phyloP scores from a whole-genome alignment of 257 asterid genomes.

The Solanum lycopersicoides region DNA sequence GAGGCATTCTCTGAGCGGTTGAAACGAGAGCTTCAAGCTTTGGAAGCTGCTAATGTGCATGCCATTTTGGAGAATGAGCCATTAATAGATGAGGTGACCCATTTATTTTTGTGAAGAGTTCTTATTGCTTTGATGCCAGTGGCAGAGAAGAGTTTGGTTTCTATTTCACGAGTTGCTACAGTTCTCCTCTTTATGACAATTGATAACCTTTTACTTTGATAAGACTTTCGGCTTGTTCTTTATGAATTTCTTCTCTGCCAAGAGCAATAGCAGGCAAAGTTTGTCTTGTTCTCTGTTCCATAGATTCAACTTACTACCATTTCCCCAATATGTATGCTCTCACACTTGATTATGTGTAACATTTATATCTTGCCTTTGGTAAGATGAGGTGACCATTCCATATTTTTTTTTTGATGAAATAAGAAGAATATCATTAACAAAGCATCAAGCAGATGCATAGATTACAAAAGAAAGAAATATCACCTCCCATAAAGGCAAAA shows the following conservation, averaged over 20 bases:
- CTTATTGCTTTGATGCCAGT: not conserved
- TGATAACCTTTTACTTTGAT: not conserved
- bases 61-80: constrained; percentile 94
- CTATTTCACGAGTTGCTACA: not conserved
- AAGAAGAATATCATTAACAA: too few species aligned
- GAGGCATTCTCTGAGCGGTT: constrained; percentile 97
- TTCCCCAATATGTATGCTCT: not conserved
- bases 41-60: constrained; percentile 99
- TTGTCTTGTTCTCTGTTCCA: not conserved
- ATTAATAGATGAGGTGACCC: constrained; percentile 60
- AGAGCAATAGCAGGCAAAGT: not conserved
- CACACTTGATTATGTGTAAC: not conserved
- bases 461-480: too few species aligned
- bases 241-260: not conserved
- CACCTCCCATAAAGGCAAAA: too few species aligned
- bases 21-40: constrained; percentile 96
- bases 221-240: not conserved
- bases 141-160: not conserved
- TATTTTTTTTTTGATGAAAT: not conserved
- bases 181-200: constrained; percentile 4
- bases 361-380: not conserved
- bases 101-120: not conserved
- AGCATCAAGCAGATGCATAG: too few species aligned
- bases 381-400: not conserved
- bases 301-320: not conserved